Evolutionary conservation across 139 green algal species (phyloP).

Genomic region (Dunaliella primolecta): DNA sequence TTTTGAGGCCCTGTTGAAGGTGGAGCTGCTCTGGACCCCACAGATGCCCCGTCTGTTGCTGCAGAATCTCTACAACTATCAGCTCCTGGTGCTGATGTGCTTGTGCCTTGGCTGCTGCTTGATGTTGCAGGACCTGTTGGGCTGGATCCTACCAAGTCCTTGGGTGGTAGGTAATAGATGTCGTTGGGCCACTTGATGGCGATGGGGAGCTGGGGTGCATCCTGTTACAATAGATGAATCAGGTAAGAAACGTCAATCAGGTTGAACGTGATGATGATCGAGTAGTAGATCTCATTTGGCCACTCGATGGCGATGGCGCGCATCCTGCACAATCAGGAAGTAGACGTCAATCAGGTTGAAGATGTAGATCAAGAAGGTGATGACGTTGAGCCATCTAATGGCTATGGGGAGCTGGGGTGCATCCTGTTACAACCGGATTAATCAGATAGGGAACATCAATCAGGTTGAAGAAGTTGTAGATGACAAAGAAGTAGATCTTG

Average conservation of each 20-base stretch:
- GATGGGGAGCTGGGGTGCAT: conserved; percentile 31
- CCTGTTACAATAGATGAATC: too few species aligned
- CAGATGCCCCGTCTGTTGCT: neutral
- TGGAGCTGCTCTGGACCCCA: too few species aligned
- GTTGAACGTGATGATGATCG: too few species aligned
- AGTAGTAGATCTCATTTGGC: conserved; percentile 93
- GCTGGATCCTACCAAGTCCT: neutral
- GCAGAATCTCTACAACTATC: too few species aligned
- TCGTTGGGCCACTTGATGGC: conserved; percentile 98
- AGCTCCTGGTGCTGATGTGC: too few species aligned
- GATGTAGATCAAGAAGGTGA: too few species aligned
- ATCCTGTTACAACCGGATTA: neutral
- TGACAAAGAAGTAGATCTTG: too few species aligned
- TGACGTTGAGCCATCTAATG: conserved; percentile 98
- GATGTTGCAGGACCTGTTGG: neutral
- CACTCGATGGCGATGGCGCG: conserved; percentile 91
- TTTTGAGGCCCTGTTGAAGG: conserved; percentile 57
- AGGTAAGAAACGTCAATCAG: too few species aligned
- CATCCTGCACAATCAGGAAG: too few species aligned
- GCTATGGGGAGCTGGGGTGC: conserved; percentile 37
- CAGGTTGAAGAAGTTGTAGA: too few species aligned
- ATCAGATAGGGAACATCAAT: too few species aligned
- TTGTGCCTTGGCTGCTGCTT: neutral
- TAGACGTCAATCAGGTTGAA: too few species aligned
- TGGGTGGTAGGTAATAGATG: conserved; percentile 66